Evolutionary conservation across 1,284 basidiomycete genomes (phyloP).

Genomic region (Cutaneotrichosporon cavernicola): DNA sequence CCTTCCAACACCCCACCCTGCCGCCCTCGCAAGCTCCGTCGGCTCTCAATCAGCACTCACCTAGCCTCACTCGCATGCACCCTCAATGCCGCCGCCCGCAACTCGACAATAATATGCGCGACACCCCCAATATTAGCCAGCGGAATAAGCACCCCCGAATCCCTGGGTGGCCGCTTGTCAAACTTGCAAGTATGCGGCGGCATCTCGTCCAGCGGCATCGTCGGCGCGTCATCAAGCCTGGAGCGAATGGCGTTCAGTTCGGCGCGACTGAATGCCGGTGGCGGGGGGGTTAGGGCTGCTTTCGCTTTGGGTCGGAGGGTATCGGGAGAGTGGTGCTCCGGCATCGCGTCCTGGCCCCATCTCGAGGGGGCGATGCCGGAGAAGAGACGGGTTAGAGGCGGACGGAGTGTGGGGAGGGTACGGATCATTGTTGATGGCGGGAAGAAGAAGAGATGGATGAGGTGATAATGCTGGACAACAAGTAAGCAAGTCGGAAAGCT

Average conservation of each 20-base stretch:
- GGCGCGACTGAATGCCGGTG: constrained; percentile 32
- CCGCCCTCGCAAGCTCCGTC: neutral
- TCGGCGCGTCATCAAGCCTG: constrained; percentile 25
- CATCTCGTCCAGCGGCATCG: constrained; percentile 15
- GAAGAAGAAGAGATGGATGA: neutral
- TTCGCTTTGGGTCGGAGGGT: neutral
- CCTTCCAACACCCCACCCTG: neutral
- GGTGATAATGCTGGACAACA: neutral
- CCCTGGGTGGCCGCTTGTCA: constrained; percentile 17
- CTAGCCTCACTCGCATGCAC: constrained; percentile 47
- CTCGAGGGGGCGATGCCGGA: neutral
- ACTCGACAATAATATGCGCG: constrained; percentile 41
- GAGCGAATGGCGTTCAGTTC: constrained; percentile 27
- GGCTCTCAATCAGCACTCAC: constrained; percentile 27
- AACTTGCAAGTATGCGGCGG: constrained; percentile 34
- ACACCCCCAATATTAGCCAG: constrained; percentile 39
- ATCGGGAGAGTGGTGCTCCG: neutral
- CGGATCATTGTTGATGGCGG: neutral
- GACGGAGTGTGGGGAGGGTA: neutral
- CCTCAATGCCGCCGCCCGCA: constrained; percentile 36
- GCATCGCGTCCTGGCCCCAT: neutral
- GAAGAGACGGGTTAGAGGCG: neutral
- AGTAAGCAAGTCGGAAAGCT: neutral
- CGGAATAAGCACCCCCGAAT: constrained; percentile 46
- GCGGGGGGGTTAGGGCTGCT: constrained; percentile 6